These are phyloP conservation scores for Penicillium cinerascens DNA, from an alignment of 495 filamentous ascomycete genomes.

Conservation along the genomic window DNA sequence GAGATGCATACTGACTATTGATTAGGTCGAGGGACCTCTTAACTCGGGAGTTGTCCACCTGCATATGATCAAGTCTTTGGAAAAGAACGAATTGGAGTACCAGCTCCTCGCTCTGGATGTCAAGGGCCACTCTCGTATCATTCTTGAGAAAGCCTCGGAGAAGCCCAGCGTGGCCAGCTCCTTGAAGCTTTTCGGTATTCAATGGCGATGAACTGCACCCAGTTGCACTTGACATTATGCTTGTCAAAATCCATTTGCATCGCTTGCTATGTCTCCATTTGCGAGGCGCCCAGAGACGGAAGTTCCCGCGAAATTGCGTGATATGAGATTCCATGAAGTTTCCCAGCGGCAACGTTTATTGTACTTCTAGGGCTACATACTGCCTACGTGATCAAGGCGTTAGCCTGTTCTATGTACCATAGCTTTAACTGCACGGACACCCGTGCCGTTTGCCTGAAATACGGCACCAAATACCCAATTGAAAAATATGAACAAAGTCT, in stretches of 20 bases:
- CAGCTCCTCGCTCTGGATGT: constrained; percentile 79
- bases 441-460: neutral
- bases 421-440: neutral
- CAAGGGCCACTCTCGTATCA: constrained; percentile 49
- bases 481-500: constrained; percentile 1
- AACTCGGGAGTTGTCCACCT: constrained; percentile 69
- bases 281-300: neutral
- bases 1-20: constrained; percentile 4
- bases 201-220: constrained; percentile 41
- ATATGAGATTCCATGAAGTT: neutral
- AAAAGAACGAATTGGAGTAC: constrained; percentile 70
- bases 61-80: constrained; percentile 68
- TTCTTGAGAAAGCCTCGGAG: constrained; percentile 46
- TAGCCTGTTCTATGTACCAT: constrained; percentile 2
- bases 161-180: constrained; percentile 37
- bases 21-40: constrained; percentile 75
- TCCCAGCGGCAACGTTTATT: neutral
- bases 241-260: neutral
- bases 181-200: constrained; percentile 50
- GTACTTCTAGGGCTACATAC: neutral
- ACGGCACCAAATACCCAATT: neutral
- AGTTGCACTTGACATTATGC: neutral
- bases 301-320: neutral
- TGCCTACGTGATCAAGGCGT: neutral
- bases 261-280: neutral